phyloP scores from a whole-genome alignment of 805 yeast genomes.

The Kodamaea jinghongensis region DNA sequence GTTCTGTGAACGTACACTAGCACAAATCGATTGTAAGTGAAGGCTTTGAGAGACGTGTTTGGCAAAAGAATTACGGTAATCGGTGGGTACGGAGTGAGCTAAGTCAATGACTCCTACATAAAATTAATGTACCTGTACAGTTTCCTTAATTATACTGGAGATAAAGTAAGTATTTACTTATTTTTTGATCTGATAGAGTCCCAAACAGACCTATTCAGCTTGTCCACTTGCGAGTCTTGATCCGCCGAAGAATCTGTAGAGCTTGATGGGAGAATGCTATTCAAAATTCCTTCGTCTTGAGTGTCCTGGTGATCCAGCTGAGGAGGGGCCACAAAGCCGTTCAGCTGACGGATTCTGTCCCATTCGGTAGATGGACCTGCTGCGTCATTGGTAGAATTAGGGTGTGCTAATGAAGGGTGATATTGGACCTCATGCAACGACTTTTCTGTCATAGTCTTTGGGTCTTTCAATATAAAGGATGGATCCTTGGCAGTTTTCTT shows the following conservation, averaged over 20 bases:
- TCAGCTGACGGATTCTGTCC: conserved; percentile 35
- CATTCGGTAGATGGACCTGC: conserved; percentile 20
- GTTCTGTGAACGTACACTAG: too few species aligned
- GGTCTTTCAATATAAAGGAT: conserved; percentile 20
- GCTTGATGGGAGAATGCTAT: neutral
- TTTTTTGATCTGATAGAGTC: conserved; percentile 14
- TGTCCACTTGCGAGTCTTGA: too few species aligned
- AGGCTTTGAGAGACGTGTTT: too few species aligned
- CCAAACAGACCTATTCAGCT: conserved; percentile 27
- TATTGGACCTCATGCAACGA: conserved; percentile 28
- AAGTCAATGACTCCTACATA: too few species aligned
- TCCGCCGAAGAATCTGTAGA: too few species aligned
- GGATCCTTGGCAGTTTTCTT: conserved; percentile 21
- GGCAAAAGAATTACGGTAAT: too few species aligned
- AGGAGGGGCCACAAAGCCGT: conserved; percentile 22
- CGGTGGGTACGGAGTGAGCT: too few species aligned
- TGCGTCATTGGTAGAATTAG: neutral
- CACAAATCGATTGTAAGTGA: too few species aligned
- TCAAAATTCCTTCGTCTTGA: too few species aligned
- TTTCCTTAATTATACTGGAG: too few species aligned
- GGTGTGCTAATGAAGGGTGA: conserved; percentile 8
- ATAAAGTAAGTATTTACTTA: too few species aligned
- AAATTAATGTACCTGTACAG: too few species aligned
- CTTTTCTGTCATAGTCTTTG: conserved; percentile 25
- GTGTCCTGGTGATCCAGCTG: neutral